Percentiles rank a stretch among this genome's conserved stretches.
phyloP scores from a whole-genome alignment of 2,329 filamentous ascomycete species.

The Drechslera avenae region DNA sequence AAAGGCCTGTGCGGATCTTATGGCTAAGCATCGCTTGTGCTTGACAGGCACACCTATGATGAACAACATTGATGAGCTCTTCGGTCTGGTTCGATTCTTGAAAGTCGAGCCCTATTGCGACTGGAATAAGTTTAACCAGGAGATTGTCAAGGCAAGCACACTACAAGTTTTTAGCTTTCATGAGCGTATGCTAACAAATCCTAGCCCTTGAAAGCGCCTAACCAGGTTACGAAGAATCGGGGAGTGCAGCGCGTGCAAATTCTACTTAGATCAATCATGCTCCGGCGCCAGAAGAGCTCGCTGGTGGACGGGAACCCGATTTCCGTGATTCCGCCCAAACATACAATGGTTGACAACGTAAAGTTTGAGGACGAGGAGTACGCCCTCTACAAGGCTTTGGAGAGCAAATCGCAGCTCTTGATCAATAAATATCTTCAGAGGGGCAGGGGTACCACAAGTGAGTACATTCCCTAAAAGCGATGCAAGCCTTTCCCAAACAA shows the following conservation, averaged over 20 bases:
- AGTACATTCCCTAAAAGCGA: not conserved
- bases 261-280: constrained; percentile 77
- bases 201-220: constrained; percentile 50
- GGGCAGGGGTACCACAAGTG: constrained; percentile 63
- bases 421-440: constrained; percentile 78
- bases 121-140: constrained; percentile 64
- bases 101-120: constrained; percentile 75
- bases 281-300: constrained; percentile 81
- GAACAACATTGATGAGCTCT: constrained; percentile 80
- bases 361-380: constrained; percentile 70
- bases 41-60: constrained; percentile 87
- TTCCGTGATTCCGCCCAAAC: constrained; percentile 69
- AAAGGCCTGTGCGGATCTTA: constrained; percentile 63
- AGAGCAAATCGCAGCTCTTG: constrained; percentile 67
- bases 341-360: constrained; percentile 65
- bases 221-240: constrained; percentile 37
- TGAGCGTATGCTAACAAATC: not conserved
- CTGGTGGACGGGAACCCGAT: constrained; percentile 80
- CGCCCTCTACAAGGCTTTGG: constrained; percentile 68
- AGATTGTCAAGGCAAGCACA: constrained; percentile 54
- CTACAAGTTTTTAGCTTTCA: not conserved
- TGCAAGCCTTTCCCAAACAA: not conserved
- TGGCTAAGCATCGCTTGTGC: constrained; percentile 70
- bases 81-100: constrained; percentile 77
- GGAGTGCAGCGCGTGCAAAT: constrained; percentile 75